Base-by-base conservation (phyloP, 2,329 filamentous ascomycete species). In the Chrysosporium queenslandicum region DNA sequence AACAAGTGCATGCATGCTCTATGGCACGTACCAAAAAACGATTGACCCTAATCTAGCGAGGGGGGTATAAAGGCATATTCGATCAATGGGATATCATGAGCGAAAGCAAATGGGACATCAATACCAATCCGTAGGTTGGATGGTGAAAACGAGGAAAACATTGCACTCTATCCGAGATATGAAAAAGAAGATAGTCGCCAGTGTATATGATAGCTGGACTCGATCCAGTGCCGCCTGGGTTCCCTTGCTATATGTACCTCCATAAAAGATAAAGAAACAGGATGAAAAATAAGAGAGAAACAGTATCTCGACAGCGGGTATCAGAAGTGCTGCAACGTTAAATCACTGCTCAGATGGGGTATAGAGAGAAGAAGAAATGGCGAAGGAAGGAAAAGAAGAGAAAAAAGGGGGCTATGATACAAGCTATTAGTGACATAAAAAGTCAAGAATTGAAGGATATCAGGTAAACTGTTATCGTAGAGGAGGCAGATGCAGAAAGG, bases 11-110 rank as follows among this genome's bases (percentile, higher is more conserved):
- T 2, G 34, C 23, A 45, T 45, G 40, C 49, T 51, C 40, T 37
- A 43, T 37, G 40, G 21, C 30, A 45, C 30, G 30, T 40, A 16
- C 34, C 41, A 54, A 45, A 48, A 43, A 43, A 14, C 12, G 52
- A 56, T 20, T 20, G 48, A 46, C 53, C 56, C 52, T 47, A 37
- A 48, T 56, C 56, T 57, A 57, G 39, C 56, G 56, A 57, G 53
- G 53, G 45, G 45, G 30, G 43, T 55, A 50, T 51, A 52, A 39
- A 54, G 12, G 39, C 16, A 43, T 37, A 46, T 34, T n/a, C 14
- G 41, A 42, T 39, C 23, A 32, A 25, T 37, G 39, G 41, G 39
- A 53, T 47, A 46, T 36, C 43, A 46, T 45, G 50, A 50, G 18
- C 14, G 40, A 50, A 29, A 51, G 23, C 25, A 37, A 45, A 21